Evolutionary conservation across 2,329 filamentous ascomycete species (phyloP), one percentile per base, ranked within the genome.

Genomic region (Alternaria sp.): DNA sequence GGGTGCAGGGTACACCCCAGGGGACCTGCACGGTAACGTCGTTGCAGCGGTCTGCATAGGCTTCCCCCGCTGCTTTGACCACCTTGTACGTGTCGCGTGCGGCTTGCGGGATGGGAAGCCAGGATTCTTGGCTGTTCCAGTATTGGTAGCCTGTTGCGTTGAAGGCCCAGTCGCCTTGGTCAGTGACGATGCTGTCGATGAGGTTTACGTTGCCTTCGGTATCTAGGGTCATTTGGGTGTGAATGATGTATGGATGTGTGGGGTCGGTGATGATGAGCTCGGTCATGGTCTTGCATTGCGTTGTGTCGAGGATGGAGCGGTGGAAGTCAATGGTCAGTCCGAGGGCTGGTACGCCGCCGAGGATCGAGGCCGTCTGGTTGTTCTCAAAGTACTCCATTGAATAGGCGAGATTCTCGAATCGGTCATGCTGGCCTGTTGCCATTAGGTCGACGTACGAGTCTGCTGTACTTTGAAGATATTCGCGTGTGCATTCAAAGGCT

Each of bases 91-190:
- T 58, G 22, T 62, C 50, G 16, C 59, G 64, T 18, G 66, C 43
- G 8, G n/a, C 22, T 45, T 58, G 28, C 1, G 70, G 66, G 44
- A 74, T 67, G 0, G 58, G 51, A 12, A 45, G 22, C 70, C 72
- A 74, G 25, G 50, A 57, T 28, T 74, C 72, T 7, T 45, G 56
- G 32, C 34, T 50, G 10, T 67, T 64, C 52, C 64, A 64, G 41
- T 68, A 50, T 12, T 65, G 49, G 20, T 62, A 64, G 25, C 64
- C 65, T 9, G 69, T 74, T 6, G 70, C 70, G 46, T 74, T 74
- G 64, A 74, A 74, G 2, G 69, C 60, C 71, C 72, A 74, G 51
- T 74, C 71, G 22, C 72, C 72, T 38, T 60, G 44, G 27, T 71
- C 69, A 0, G 72, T 72, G 2, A 74, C 69, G 11, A 74, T 56